phyloP scores from a whole-genome alignment of 2,329 filamentous ascomycete genomes.

The Thelonectria olida region DNA sequence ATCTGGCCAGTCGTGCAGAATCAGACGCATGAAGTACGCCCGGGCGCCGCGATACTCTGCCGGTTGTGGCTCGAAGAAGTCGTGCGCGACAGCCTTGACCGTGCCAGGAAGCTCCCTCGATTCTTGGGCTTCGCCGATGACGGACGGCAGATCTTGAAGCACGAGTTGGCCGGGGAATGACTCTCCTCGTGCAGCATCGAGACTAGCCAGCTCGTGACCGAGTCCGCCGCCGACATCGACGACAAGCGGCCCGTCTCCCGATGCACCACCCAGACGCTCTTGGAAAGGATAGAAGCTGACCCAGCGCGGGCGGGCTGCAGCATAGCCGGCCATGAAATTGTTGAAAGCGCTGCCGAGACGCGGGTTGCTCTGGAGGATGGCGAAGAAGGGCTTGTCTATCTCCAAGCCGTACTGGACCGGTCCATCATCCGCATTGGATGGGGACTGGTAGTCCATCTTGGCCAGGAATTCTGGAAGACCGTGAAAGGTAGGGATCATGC shows the following conservation, averaged over 20 bases:
- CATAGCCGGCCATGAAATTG: conserved; percentile 47
- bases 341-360: conserved; percentile 43
- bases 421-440: conserved; percentile 36
- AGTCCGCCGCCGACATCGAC: conserved; percentile 26
- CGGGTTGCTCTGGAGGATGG: conserved; percentile 41
- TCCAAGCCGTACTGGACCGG: conserved; percentile 27
- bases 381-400: conserved; percentile 45
- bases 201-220: conserved; percentile 16
- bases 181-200: neutral
- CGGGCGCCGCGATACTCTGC: conserved; percentile 41
- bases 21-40: conserved; percentile 55
- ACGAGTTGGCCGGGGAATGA: conserved; percentile 8
- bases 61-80: conserved; percentile 40
- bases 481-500: conserved; percentile 31
- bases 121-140: conserved; percentile 19
- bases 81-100: conserved; percentile 24
- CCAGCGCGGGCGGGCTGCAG: conserved; percentile 46
- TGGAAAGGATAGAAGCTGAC: conserved; percentile 33
- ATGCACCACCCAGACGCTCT: conserved; percentile 12
- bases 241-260: conserved; percentile 9
- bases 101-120: neutral
- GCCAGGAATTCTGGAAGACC: conserved; percentile 46
- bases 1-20: conserved; percentile 60
- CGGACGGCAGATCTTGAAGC: conserved; percentile 18
- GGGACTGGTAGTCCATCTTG: conserved; percentile 45